A percentile compares a stretch with the other conserved stretches of the same genome.
Conservation (phyloP, 176 grass and related monocot species). For the Aechmea fasciata region DNA sequence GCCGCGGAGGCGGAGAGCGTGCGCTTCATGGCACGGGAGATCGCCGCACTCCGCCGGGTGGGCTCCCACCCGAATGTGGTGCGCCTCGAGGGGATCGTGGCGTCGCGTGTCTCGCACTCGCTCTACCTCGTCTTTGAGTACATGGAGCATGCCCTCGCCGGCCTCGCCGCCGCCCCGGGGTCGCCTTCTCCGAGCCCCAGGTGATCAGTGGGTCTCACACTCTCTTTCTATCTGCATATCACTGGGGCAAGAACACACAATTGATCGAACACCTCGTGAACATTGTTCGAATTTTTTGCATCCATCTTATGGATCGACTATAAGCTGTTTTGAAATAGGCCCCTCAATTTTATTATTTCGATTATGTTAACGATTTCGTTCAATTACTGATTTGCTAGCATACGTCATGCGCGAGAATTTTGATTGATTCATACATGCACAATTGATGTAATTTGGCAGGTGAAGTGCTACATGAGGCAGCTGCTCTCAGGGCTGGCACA, state of each 20-base stretch:
- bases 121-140: constrained; percentile 95
- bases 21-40: constrained; percentile 51
- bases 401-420: too few species aligned
- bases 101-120: constrained; percentile 35
- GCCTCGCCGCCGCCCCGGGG: constrained; percentile 26
- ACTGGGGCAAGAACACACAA: too few species aligned
- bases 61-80: constrained; percentile 39
- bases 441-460: constrained; percentile 23
- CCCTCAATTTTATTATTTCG: too few species aligned
- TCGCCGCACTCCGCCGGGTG: constrained; percentile 28
- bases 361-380: too few species aligned
- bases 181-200: constrained; percentile 41
- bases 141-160: constrained; percentile 92
- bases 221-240: background rate
- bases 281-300: too few species aligned
- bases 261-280: too few species aligned
- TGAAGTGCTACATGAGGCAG: constrained; percentile 59
- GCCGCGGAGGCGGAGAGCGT: constrained; percentile 39
- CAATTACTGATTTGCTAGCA: too few species aligned
- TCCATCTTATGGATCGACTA: too few species aligned
- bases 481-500: constrained; percentile 38
- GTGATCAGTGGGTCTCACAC: constrained; percentile 1
- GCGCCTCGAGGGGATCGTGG: constrained; percentile 32
- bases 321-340: too few species aligned
- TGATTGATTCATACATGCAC: background rate